phyloP scores from a whole-genome alignment of 2,329 filamentous ascomycete genomes.

The Gliomastix tumulicola region DNA sequence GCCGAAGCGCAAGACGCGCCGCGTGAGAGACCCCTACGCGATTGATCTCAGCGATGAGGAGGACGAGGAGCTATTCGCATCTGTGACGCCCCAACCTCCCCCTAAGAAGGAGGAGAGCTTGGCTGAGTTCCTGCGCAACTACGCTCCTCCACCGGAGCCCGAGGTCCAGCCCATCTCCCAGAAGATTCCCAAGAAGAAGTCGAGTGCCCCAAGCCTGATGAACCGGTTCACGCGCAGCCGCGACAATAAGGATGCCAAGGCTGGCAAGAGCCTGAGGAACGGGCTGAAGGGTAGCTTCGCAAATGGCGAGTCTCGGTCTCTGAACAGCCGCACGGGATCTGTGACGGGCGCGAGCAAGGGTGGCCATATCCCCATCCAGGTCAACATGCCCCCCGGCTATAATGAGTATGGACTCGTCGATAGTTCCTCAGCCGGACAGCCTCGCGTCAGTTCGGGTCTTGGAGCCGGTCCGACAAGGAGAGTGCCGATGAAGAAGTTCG shows the following conservation, averaged over 20 bases:
- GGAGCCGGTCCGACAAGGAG: no score
- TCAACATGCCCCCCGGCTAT: constrained; percentile 36
- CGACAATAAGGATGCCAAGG: constrained; percentile 19
- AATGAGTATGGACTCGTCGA: constrained; percentile 31
- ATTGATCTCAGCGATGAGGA: constrained; percentile 74
- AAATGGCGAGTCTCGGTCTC: constrained; percentile 19
- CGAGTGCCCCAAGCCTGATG: constrained; percentile 55
- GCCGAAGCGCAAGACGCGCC: constrained; percentile 67
- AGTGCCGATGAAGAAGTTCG: constrained; percentile 50
- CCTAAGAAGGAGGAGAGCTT: constrained; percentile 57
- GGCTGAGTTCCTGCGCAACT: constrained; percentile 66
- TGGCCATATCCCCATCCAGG: constrained; percentile 47
- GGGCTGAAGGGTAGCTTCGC: no score
- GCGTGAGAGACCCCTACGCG: constrained; percentile 86
- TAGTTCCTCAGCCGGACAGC: constrained; percentile 7
- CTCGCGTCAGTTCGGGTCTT: constrained; percentile 16
- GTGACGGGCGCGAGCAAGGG: constrained; percentile 7
- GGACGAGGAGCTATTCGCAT: constrained; percentile 42
- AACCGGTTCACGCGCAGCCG: constrained; percentile 42
- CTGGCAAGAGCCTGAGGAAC: not conserved
- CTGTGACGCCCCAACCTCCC: constrained; percentile 22
- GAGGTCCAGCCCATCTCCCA: constrained; percentile 22
- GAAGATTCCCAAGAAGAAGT: constrained; percentile 53
- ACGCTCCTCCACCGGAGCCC: constrained; percentile 54
- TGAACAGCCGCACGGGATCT: constrained; percentile 30